Percentiles rank a stretch among this genome's conserved stretches.
These are phyloP conservation scores for Isabelozyma pseudorhagii DNA, from an alignment of 805 yeast genomes.

Conservation along the genomic window DNA sequence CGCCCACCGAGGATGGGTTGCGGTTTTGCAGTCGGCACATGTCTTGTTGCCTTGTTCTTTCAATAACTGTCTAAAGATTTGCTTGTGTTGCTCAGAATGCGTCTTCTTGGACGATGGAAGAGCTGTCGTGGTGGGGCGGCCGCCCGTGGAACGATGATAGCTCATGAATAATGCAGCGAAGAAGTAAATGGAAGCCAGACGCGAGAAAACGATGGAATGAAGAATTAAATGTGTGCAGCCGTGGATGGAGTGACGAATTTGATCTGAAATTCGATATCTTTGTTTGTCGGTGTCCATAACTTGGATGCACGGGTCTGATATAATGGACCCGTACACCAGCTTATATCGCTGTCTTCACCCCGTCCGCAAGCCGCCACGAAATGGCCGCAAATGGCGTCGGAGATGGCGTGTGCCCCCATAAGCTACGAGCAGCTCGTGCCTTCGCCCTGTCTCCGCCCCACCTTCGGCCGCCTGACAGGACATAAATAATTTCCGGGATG, in stretches of 20 bases:
- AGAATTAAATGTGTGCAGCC: background rate
- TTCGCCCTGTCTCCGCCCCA: too few species aligned
- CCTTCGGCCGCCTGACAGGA: too few species aligned
- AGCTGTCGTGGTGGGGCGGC: conserved; percentile 13
- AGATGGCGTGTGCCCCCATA: too few species aligned
- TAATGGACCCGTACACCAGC: too few species aligned
- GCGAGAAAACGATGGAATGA: background rate
- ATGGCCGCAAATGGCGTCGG: too few species aligned
- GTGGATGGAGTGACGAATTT: background rate
- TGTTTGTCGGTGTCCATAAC: too few species aligned
- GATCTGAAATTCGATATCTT: too few species aligned
- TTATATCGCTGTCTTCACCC: too few species aligned
- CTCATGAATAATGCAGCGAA: background rate
- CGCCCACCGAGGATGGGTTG: conserved; percentile 96
- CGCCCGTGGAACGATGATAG: background rate
- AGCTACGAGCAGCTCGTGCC: too few species aligned
- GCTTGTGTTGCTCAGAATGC: conserved; percentile 56
- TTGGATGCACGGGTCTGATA: too few species aligned
- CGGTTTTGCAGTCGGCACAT: conserved; percentile 90
- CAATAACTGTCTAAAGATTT: conserved; percentile 69
- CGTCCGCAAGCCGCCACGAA: too few species aligned
- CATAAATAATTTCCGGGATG: too few species aligned
- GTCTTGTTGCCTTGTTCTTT: conserved; percentile 71
- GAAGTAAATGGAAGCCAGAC: background rate
- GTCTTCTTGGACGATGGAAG: conserved; percentile 44